Percentiles rank a stretch among this genome's conserved stretches.
Conservation (phyloP, 352 stramenopile genomes). For the Phytophthora syringae region DNA sequence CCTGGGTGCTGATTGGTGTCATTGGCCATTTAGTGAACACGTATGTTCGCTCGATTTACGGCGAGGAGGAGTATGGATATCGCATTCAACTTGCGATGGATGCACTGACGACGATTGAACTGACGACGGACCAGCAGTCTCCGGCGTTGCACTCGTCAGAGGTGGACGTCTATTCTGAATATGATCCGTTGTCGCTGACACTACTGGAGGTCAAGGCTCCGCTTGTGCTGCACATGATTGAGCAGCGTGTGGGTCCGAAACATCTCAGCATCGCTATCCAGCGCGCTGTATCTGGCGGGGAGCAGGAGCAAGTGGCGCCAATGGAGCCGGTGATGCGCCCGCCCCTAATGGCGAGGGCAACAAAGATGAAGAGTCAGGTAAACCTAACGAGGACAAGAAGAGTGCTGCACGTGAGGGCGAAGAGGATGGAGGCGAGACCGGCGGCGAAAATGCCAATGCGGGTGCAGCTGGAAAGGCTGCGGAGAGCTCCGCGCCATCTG, state of each 20-base stretch:
- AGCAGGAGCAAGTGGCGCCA: conserved; percentile 27
- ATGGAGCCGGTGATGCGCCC: conserved; percentile 31
- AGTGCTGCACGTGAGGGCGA: conserved; percentile 40
- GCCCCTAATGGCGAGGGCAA: conserved; percentile 43
- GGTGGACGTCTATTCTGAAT: conserved; percentile 87
- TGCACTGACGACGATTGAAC: conserved; percentile 84
- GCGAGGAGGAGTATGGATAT: conserved; percentile 87
- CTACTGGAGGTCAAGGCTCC: conserved; percentile 86
- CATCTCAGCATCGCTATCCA: conserved; percentile 81
- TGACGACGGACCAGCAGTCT: conserved; percentile 70
- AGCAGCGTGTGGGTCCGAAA: conserved; percentile 79
- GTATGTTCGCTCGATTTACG: conserved; percentile 81
- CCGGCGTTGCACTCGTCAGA: conserved; percentile 73
- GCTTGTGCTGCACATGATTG: conserved; percentile 89
- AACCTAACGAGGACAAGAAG: conserved; percentile 32
- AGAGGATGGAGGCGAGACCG: conserved; percentile 37
- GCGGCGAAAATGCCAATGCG: conserved; percentile 20
- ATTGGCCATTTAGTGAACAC: conserved; percentile 85
- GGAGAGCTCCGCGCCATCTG: conserved; percentile 23
- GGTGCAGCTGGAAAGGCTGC: conserved; percentile 28
- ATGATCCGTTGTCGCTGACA: conserved; percentile 71
- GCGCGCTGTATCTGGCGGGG: conserved; percentile 68
- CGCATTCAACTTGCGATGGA: conserved; percentile 88
- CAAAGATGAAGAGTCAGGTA: conserved; percentile 42
- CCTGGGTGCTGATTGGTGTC: conserved; percentile 84